Percentiles rank a stretch among this genome's conserved stretches.
These are phyloP conservation scores for Clohesyomyces aquaticus DNA, from an alignment of 495 filamentous ascomycete species.

Conservation along the genomic window DNA sequence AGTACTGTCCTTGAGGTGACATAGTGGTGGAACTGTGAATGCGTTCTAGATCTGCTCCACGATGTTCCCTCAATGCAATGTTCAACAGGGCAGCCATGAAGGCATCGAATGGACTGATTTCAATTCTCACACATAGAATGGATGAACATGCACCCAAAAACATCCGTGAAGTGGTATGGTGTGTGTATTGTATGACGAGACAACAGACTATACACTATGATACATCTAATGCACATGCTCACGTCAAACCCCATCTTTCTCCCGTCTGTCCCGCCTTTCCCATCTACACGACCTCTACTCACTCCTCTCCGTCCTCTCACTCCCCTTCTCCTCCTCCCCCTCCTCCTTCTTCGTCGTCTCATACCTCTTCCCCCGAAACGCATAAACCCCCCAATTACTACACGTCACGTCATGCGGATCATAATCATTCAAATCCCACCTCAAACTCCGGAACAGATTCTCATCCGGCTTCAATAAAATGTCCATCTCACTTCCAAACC, in stretches of 20 bases:
- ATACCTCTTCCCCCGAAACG: constrained; percentile 95
- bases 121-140: too few relatives aligned
- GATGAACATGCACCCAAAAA: too few relatives aligned
- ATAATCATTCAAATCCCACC: constrained; percentile 96
- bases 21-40: too few relatives aligned
- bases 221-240: background rate
- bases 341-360: constrained; percentile 63
- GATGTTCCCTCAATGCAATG: too few relatives aligned
- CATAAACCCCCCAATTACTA: constrained; percentile 97
- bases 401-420: constrained; percentile 94
- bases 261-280: constrained; percentile 25
- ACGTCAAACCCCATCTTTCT: background rate
- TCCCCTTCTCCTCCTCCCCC: constrained; percentile 20
- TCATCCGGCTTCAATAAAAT: constrained; percentile 88
- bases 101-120: too few relatives aligned
- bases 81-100: too few relatives aligned
- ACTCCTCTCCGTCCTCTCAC: constrained; percentile 19
- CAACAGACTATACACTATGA: background rate
- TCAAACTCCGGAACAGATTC: constrained; percentile 89
- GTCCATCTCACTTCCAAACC: constrained; percentile 85
- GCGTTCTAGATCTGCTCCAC: too few relatives aligned
- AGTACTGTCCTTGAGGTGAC: background rate
- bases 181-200: too few relatives aligned
- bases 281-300: constrained; percentile 3
- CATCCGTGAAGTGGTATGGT: background rate